Conservation (phyloP, 164 flowering plant species). For the Magnolia sinica region DNA sequence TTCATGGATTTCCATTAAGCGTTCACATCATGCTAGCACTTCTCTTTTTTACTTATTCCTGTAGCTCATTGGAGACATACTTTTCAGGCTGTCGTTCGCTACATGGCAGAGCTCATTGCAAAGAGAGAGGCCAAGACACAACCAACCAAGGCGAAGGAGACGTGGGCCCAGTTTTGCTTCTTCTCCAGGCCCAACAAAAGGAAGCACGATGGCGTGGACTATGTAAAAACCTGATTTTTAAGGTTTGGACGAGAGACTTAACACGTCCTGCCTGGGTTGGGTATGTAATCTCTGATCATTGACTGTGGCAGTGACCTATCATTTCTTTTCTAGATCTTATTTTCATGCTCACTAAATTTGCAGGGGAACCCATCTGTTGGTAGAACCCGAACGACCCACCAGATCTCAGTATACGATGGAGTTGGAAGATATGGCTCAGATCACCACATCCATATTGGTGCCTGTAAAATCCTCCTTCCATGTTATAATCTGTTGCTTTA, state of each 20-base stretch:
- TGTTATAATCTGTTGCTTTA: conserved; percentile 5
- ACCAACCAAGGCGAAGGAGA: conserved; percentile 55
- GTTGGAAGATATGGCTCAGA: neutral
- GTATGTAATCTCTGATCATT: conserved; percentile 1
- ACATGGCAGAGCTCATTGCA: conserved; percentile 65
- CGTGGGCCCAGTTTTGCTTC: conserved; percentile 64
- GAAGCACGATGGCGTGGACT: conserved; percentile 49
- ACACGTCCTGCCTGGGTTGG: neutral
- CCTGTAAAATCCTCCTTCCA: conserved; percentile 2
- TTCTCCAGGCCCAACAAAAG: conserved; percentile 65
- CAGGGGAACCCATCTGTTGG: conserved; percentile 15
- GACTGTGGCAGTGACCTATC: neutral
- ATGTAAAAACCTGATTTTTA: conserved; percentile 33
- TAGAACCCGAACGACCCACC: neutral
- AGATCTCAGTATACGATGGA: neutral
- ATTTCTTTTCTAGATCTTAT: neutral
- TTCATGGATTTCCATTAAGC: neutral
- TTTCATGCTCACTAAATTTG: conserved; percentile 7
- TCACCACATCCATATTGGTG: conserved; percentile 12
- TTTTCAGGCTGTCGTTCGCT: conserved; percentile 75
- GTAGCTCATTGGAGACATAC: conserved; percentile 9
- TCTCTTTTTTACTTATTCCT: neutral
- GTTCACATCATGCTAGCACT: too few species aligned
- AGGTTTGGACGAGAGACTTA: neutral
- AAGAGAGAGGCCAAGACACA: conserved; percentile 47